These are phyloP conservation scores for Jamesozyma lodderae DNA, from an alignment of 805 yeast species.

Conservation along the genomic window DNA sequence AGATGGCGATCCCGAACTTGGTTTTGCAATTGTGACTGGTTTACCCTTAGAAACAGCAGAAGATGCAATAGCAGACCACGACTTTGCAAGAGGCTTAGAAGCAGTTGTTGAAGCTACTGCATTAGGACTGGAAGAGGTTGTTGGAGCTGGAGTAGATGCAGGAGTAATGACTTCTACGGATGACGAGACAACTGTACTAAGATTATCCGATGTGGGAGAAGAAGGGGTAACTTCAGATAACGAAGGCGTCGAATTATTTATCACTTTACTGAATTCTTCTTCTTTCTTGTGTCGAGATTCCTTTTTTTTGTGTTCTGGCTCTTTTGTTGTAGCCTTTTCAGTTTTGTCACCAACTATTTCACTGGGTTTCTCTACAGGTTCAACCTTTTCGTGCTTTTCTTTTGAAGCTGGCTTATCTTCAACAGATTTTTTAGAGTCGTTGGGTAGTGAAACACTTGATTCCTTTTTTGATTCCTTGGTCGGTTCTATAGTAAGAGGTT, in stretches of 20 bases:
- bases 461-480: constrained; percentile 1
- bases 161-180: constrained; percentile 8
- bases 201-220: constrained; percentile 9
- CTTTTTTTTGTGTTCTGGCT: constrained; percentile 1
- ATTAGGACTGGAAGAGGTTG: constrained; percentile 7
- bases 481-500: neutral
- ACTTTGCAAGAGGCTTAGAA: constrained; percentile 14
- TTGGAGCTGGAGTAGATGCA: constrained; percentile 5
- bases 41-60: constrained; percentile 21
- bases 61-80: constrained; percentile 31
- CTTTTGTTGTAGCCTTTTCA: neutral
- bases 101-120: constrained; percentile 3
- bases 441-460: too few relatives aligned
- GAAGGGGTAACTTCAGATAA: constrained; percentile 7
- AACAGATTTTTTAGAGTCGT: too few relatives aligned
- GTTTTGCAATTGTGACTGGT: constrained; percentile 4
- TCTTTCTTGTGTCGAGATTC: constrained; percentile 2
- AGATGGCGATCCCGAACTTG: constrained; percentile 14
- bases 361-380: neutral
- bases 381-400: too few relatives aligned
- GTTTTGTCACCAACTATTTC: neutral
- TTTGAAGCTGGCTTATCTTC: too few relatives aligned
- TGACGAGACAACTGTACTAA: neutral
- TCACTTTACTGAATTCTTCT: constrained; percentile 1
- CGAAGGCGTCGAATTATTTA: neutral